Conservation (phyloP, 2,329 filamentous ascomycete genomes). For the Drechslerella coelobrocha region DNA sequence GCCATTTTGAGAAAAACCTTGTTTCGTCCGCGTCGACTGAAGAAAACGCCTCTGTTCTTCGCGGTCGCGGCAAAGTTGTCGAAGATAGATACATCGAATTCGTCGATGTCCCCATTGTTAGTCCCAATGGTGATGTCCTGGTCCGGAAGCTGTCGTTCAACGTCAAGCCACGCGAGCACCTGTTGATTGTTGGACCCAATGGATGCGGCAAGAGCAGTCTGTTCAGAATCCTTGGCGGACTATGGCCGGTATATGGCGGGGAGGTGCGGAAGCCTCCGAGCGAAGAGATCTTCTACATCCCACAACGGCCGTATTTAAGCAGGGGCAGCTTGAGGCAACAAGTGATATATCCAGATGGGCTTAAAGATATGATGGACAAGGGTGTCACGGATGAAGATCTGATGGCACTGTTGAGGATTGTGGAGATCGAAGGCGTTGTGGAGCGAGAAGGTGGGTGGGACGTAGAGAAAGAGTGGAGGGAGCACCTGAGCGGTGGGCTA, state of each 20-base stretch:
- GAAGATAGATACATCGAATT: constrained; percentile 87
- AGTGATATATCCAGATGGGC: constrained; percentile 90
- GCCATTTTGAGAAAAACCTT: constrained; percentile 94
- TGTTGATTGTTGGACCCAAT: constrained; percentile 94
- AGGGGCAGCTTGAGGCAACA: constrained; percentile 92
- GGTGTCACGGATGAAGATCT: constrained; percentile 83
- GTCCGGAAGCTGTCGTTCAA: constrained; percentile 85
- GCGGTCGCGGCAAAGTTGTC: constrained; percentile 78
- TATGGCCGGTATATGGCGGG: constrained; percentile 98
- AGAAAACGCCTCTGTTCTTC: constrained; percentile 80
- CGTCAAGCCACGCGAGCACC: constrained; percentile 83
- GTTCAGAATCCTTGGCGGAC: constrained; percentile 91
- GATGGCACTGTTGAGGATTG: constrained; percentile 73
- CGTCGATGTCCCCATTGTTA: constrained; percentile 89
- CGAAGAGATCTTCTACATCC: constrained; percentile 96
- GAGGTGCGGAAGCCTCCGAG: constrained; percentile 90
- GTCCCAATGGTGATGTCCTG: constrained; percentile 92
- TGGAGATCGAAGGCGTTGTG: constrained; percentile 84
- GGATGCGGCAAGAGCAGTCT: constrained; percentile 96
- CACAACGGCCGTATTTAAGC: constrained; percentile 91
- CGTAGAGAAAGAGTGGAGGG: constrained; percentile 93
- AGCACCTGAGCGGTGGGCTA: constrained; percentile 87
- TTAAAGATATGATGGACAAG: constrained; percentile 85
- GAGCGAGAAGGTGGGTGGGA: constrained; percentile 85
- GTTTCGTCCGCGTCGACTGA: constrained; percentile 85